Conservation (phyloP, 768 basidiomycete species). For the Lentinus tigrinus region DNA sequence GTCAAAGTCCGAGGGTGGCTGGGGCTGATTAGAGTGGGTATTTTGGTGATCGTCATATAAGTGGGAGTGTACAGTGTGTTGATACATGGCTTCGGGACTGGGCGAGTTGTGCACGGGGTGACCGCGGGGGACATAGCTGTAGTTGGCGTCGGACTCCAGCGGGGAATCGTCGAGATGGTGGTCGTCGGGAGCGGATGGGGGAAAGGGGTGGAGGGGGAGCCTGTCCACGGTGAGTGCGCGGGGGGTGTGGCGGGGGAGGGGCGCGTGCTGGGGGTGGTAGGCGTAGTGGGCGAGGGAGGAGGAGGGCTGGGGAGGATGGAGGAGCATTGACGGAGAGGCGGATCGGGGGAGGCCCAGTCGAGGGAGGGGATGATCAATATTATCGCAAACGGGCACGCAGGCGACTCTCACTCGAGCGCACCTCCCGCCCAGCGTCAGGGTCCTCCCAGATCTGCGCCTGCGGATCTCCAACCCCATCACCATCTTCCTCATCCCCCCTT, state of each 20-base stretch:
- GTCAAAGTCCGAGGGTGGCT: slow-evolving; percentile 1
- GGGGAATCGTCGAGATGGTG: slow-evolving; percentile 7
- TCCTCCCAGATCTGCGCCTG: slow-evolving; percentile 9
- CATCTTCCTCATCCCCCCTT: slow-evolving; percentile 17
- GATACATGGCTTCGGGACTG: slow-evolving; percentile 18
- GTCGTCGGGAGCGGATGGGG: slow-evolving; percentile 2
- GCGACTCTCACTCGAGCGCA: background rate
- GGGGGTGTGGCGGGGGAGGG: slow-evolving; percentile 13
- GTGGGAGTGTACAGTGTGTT: slow-evolving; percentile 3
- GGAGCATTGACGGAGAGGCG: slow-evolving; percentile 16
- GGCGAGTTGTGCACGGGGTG: slow-evolving; percentile 13
- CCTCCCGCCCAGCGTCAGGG: slow-evolving; percentile 4
- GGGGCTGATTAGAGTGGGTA: background rate
- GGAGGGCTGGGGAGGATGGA: slow-evolving; percentile 12
- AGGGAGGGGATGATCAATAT: slow-evolving; percentile 2
- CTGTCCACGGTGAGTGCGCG: slow-evolving; percentile 19
- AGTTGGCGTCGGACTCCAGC: slow-evolving; percentile 11
- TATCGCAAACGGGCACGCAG: background rate
- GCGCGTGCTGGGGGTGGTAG: slow-evolving; percentile 7
- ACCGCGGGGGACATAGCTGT: slow-evolving; percentile 23
- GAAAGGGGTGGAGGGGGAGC: slow-evolving; percentile 1
- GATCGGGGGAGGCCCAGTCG: slow-evolving; percentile 4
- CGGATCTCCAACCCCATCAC: slow-evolving; percentile 21
- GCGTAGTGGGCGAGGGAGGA: slow-evolving; percentile 11
- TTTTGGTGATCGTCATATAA: slow-evolving; percentile 2